phyloP scores from a whole-genome alignment of 768 basidiomycete genomes.

The Kwoniella botswanensis region DNA sequence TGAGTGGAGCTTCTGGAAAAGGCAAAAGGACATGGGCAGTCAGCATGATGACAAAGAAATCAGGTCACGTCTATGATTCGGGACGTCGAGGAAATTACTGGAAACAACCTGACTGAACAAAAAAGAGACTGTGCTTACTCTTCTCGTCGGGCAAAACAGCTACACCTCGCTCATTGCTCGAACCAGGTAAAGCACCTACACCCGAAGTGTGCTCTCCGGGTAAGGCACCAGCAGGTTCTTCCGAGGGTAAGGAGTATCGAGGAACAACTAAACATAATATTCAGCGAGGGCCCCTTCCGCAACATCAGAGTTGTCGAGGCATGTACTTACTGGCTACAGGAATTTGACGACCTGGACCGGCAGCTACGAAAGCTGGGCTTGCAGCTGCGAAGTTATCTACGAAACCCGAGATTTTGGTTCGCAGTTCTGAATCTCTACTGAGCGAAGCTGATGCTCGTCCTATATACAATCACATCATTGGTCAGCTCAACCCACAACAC shows the following conservation, averaged over 20 bases:
- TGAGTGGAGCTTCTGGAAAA: slow-evolving; percentile 13
- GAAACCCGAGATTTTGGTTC: neutral
- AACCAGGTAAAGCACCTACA: slow-evolving; percentile 47
- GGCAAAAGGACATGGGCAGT: neutral
- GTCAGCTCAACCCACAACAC: no score
- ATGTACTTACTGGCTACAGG: slow-evolving; percentile 10
- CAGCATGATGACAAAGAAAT: neutral
- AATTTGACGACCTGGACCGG: slow-evolving; percentile 14
- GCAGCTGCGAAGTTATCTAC: slow-evolving; percentile 11
- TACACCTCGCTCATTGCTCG: slow-evolving; percentile 40
- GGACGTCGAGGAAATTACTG: no score
- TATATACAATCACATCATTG: neutral
- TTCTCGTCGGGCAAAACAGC: slow-evolving; percentile 50
- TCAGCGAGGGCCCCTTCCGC: neutral
- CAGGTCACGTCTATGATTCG: neutral
- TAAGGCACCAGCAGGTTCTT: slow-evolving; percentile 43
- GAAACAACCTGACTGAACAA: neutral
- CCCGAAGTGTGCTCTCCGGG: slow-evolving; percentile 44
- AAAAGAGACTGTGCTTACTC: slow-evolving; percentile 20
- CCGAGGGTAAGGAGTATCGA: slow-evolving; percentile 38
- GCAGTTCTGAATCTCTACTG: slow-evolving; percentile 5
- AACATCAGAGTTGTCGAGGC: neutral
- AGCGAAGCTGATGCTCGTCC: slow-evolving; percentile 25
- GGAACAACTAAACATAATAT: slow-evolving; percentile 20
- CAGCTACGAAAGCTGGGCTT: slow-evolving; percentile 8